Base-by-base conservation (phyloP, 2,329 filamentous ascomycete species). In the Colletotrichum melonis region DNA sequence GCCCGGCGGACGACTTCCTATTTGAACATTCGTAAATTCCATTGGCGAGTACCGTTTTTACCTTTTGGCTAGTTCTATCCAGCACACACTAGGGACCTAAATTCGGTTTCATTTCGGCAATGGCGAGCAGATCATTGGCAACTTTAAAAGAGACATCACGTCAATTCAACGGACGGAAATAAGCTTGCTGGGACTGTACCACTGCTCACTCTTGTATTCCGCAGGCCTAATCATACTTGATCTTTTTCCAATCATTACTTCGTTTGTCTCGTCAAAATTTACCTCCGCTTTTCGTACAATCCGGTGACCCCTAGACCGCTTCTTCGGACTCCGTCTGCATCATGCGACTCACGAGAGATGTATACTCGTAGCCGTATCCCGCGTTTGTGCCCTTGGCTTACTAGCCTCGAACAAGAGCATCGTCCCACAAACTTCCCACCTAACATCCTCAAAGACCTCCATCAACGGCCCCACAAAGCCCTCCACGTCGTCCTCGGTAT, bases 351-450 rank as follows among this genome's bases (percentile, higher is more conserved):
- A 42, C 6, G 38, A n/a, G 19, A 49, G 19, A 49, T n/a, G 19
- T n/a, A n/a, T 49, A 49, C 38, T 19, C 38, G 42, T 56, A 56
- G 54, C n/a, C 22, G 3, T 28, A 8, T 22, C 54, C 6, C 24
- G 4, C 1, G 26, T 22, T 8, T 70, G 46, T 24, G 46, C 3
- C 11, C 16, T 30, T 73, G 14, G 70, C 66, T 12, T 62, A 8
- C 55, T 65, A 6, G 70, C 67, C 56, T 73, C 70, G 16, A 73
- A 70, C 8, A 70, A 57, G 4, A 70, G 42, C 60, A 70, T 62
- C 8, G 26, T 59, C 19, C 70, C 66, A 19, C 28, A 42, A 6
- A 73, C 30, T 14, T 69, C 67, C 66, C 67, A 73, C 8, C 16
- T 65, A 3, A 73, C 60, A 2, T 56, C 32, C 19, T 38, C 55